Evolutionary conservation across 1,284 basidiomycete species (phyloP).

Genomic region (Hypsizygus ulmarius): DNA sequence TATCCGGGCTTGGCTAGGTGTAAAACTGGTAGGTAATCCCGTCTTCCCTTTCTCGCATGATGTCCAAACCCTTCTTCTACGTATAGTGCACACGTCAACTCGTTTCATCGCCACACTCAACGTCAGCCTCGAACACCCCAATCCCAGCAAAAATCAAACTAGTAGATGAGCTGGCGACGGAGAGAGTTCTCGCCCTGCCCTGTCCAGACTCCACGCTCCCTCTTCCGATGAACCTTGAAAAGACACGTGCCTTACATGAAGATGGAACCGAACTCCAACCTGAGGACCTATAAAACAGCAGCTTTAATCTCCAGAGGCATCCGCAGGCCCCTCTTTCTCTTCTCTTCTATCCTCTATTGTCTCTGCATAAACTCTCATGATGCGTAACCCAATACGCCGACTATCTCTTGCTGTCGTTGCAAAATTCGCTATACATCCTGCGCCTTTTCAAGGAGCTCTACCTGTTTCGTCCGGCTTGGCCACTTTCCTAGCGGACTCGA

Average conservation of each 20-base stretch:
- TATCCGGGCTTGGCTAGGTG: conserved; percentile 81
- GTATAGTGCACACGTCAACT: conserved; percentile 58
- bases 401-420: conserved; percentile 27
- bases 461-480: conserved; percentile 32
- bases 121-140: conserved; percentile 55
- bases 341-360: background rate
- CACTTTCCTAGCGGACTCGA: conserved; percentile 21
- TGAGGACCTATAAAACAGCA: too few species aligned
- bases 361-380: conserved; percentile 9
- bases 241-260: too few species aligned
- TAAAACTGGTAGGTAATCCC: conserved; percentile 67
- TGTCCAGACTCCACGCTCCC: too few species aligned
- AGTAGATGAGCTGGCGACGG: conserved; percentile 71
- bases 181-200: conserved; percentile 66
- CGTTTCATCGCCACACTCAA: conserved; percentile 33
- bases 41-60: conserved; percentile 1
- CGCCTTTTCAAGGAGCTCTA: conserved; percentile 23
- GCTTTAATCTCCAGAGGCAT: too few species aligned
- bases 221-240: too few species aligned
- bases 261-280: too few species aligned
- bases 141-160: conserved; percentile 51
- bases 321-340: background rate
- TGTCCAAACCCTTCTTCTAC: conserved; percentile 1
- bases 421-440: conserved; percentile 20
- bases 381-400: conserved; percentile 30